Conservation (phyloP, 129 eudicot genomes). For the Arctium minus region DNA sequence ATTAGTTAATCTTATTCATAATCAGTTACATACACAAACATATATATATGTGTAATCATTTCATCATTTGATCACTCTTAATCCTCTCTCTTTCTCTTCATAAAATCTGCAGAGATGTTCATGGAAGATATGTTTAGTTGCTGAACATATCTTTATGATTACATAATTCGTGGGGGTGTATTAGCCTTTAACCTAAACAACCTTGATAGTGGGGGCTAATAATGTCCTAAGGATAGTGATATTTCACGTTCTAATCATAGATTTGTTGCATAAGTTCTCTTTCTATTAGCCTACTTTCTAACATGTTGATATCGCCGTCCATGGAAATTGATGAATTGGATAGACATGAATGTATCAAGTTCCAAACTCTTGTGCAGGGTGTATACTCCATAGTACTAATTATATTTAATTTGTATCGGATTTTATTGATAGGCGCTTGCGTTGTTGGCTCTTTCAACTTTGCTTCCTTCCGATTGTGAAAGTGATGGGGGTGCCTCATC, state of each 20-base stretch:
- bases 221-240: background rate
- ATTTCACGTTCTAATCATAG: background rate
- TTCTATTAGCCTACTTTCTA: background rate
- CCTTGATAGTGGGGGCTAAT: too few relatives aligned
- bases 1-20: background rate
- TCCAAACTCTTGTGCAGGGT: background rate
- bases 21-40: background rate
- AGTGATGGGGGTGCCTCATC: background rate
- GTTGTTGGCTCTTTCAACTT: conserved; percentile 27
- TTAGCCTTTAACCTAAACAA: too few relatives aligned
- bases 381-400: background rate
- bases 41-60: too few relatives aligned
- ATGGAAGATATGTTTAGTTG: too few relatives aligned
- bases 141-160: too few relatives aligned
- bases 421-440: conserved; percentile 30
- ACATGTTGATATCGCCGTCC: background rate
- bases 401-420: background rate
- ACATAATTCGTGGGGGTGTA: background rate
- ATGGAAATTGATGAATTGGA: background rate
- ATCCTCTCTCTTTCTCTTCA: too few relatives aligned
- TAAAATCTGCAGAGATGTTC: too few relatives aligned
- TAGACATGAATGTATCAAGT: background rate
- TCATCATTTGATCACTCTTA: too few relatives aligned
- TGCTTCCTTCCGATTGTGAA: conserved; percentile 19
- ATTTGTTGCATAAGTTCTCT: background rate